Base-by-base conservation (phyloP, 2,329 filamentous ascomycete genomes). In the Arachnomyces sp. region DNA sequence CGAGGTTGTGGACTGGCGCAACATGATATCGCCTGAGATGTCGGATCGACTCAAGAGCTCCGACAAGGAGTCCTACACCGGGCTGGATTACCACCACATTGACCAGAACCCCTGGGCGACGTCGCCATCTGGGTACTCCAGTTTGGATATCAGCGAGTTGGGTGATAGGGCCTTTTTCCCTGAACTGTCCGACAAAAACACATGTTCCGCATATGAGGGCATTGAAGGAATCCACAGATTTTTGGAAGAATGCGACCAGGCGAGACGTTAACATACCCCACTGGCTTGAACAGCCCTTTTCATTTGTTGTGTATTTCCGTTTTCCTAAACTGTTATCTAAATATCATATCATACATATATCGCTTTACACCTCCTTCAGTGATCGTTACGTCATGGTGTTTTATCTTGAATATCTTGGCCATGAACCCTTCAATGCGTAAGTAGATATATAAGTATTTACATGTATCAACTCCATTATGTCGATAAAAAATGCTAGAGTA, bases 221-320 rank as follows among this genome's bases (percentile, higher is more conserved):
- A 61, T 79, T 11, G 76, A 83, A 52, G 80, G 79, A 3, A 82
- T 84, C 28, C 78, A 80, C 52, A 69, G 70, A 37, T 84, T 84
- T 53, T 67, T 84, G 43, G 74, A 79, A 50, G 73, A 81, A 47
- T 80, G 79, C 50, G 78, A 82, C 56, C 61, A 64, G 31, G 68
- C 68, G 28, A 60, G 50, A 50, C 51, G 42, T 49, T 59, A 30
- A 66, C 59, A 44, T 47, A 45, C 28, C 25, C 38, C 25, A 37
- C 37, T 17, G 31, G 29, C 42, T 36, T 43, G 36, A 32, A 39
- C 45, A 44, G 44, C 43, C 30, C 17, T 38, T 39, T 44, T 34
- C 8, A 12, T 39, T 31, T 37, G 6, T 39, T 31, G 36, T 41
- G 9, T 15, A 13, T 40, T 41, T 39, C 18, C 31, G 34, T 32